Evolutionary conservation across 306 rosid species (phyloP).

Genomic region (Dicorynia guianensis): DNA sequence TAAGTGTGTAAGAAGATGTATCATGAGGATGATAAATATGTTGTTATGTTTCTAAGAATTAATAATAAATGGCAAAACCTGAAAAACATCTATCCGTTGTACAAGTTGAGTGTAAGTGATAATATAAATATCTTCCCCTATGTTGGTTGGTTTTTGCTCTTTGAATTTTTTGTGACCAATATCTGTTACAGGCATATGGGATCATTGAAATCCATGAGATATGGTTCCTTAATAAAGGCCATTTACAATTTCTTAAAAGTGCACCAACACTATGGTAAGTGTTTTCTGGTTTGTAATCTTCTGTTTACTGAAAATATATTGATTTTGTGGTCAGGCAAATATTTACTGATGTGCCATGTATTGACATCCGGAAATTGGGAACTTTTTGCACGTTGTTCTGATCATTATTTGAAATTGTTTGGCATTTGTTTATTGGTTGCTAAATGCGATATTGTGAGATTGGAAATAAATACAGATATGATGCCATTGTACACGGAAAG

Average conservation of each 20-base stretch:
- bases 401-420: neutral
- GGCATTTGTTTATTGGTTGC: neutral
- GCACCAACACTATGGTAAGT: constrained; percentile 81
- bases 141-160: neutral
- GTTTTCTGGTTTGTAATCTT: neutral
- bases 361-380: constrained; percentile 14
- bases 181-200: constrained; percentile 80
- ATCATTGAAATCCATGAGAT: constrained; percentile 64
- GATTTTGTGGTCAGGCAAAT: neutral
- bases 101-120: constrained; percentile 7
- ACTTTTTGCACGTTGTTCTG: neutral
- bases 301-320: neutral
- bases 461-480: too few species aligned
- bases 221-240: constrained; percentile 80
- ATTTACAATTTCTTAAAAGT: constrained; percentile 70
- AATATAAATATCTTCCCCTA: constrained; percentile 20
- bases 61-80: neutral
- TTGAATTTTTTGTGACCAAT: constrained; percentile 33
- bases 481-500: too few species aligned
- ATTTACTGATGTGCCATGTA: constrained; percentile 19
- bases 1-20: neutral
- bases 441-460: neutral
- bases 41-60: neutral
- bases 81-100: constrained; percentile 27
- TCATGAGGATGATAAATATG: neutral